A percentile compares a stretch with the other conserved stretches of the same genome.
phyloP scores from a whole-genome alignment of 2,329 filamentous ascomycete genomes.

The Alternaria longipes region DNA sequence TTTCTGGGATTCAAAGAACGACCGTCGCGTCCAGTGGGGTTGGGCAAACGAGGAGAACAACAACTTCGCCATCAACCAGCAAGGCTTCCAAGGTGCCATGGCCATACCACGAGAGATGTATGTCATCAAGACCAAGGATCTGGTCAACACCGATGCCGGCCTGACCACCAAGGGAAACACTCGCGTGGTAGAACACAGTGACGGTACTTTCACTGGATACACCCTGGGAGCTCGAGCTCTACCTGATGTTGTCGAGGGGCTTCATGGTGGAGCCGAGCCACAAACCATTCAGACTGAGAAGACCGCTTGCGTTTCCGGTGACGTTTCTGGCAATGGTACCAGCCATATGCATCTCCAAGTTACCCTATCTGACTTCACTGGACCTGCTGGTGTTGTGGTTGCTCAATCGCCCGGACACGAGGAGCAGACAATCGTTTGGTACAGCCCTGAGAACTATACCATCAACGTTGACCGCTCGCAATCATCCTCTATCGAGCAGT shows the following conservation, averaged over 20 bases:
- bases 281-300: constrained; percentile 31
- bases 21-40: constrained; percentile 59
- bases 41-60: constrained; percentile 58
- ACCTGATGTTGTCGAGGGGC: constrained; percentile 54
- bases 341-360: constrained; percentile 55
- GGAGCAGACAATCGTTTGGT: constrained; percentile 58
- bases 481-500: constrained; percentile 55
- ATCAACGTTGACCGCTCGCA: constrained; percentile 57
- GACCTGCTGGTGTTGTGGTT: constrained; percentile 55
- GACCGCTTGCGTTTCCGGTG: constrained; percentile 28
- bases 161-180: constrained; percentile 49
- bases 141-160: constrained; percentile 49
- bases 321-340: constrained; percentile 40
- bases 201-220: constrained; percentile 55
- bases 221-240: constrained; percentile 57
- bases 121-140: constrained; percentile 54
- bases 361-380: constrained; percentile 51
- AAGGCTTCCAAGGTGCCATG: constrained; percentile 57
- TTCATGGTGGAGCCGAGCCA: constrained; percentile 42
- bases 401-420: constrained; percentile 54
- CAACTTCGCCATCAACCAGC: constrained; percentile 53
- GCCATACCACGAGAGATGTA: constrained; percentile 58
- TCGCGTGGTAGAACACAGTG: constrained; percentile 43
- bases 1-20: constrained; percentile 60
- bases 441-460: constrained; percentile 57